These are phyloP conservation scores for Aspergillus brasiliensis DNA, from an alignment of 2,329 filamentous ascomycete species.

Conservation along the genomic window DNA sequence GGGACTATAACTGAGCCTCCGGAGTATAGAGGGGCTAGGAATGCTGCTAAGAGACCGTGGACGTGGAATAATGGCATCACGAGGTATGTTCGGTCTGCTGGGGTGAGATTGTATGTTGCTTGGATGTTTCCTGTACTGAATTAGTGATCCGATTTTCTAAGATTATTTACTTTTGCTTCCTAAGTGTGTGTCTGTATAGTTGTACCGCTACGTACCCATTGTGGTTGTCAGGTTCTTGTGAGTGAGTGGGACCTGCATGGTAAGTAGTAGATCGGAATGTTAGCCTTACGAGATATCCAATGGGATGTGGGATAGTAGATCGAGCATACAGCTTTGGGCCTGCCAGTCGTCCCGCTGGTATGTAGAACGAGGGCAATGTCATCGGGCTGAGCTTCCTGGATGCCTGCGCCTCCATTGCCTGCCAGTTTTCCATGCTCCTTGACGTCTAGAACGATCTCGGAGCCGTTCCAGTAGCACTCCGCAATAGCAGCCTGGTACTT, in stretches of 20 bases:
- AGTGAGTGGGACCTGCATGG: constrained; percentile 67
- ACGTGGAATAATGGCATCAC: constrained; percentile 93
- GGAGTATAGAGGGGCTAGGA: constrained; percentile 74
- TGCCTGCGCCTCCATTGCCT: constrained; percentile 49
- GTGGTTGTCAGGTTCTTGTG: constrained; percentile 79
- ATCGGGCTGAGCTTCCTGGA: constrained; percentile 66
- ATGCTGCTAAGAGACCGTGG: constrained; percentile 80
- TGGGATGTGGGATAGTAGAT: not conserved
- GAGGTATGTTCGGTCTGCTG: constrained; percentile 75
- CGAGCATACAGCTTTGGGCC: constrained; percentile 72
- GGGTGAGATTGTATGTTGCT: constrained; percentile 71
- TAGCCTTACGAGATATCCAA: not conserved
- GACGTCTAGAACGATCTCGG: constrained; percentile 73
- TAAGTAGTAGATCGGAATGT: constrained; percentile 1
- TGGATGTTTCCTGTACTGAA: constrained; percentile 67
- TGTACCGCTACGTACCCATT: constrained; percentile 61
- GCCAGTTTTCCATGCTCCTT: constrained; percentile 72
- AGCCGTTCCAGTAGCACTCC: constrained; percentile 78
- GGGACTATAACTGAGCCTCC: constrained; percentile 81
- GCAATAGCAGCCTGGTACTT: constrained; percentile 83
- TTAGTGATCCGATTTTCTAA: constrained; percentile 8
- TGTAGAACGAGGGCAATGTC: constrained; percentile 81
- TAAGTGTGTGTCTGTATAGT: not conserved
- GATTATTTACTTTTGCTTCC: not conserved
- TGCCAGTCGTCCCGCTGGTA: constrained; percentile 81